A percentile compares a stretch with the other conserved stretches of the same genome.
Conservation (phyloP, 768 basidiomycete species). For the Gymnopilus dilepis region DNA sequence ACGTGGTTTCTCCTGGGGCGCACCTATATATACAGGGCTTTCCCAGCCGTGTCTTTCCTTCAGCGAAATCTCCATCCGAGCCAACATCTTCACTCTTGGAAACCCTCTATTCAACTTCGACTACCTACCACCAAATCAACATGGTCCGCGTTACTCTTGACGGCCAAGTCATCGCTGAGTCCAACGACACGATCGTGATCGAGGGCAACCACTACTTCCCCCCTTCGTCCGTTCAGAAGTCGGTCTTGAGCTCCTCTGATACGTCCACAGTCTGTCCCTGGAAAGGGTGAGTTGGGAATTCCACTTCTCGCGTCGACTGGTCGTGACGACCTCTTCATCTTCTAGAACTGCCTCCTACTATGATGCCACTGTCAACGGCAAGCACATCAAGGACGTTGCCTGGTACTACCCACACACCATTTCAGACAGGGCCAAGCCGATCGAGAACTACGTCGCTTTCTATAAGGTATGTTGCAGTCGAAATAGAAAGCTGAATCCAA, state of each 20-base stretch:
- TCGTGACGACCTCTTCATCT: background rate
- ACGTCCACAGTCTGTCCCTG: constrained; percentile 62
- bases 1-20: background rate
- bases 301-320: background rate
- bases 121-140: constrained; percentile 4
- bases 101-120: background rate
- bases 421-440: constrained; percentile 59
- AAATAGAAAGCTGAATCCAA: too few species aligned
- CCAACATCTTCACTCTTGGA: background rate
- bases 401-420: constrained; percentile 72
- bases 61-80: background rate
- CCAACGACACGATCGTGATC: constrained; percentile 56
- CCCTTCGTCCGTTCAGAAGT: constrained; percentile 51
- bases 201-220: constrained; percentile 82
- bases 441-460: constrained; percentile 75
- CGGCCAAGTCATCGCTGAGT: constrained; percentile 61
- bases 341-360: constrained; percentile 70
- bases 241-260: constrained; percentile 52
- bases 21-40: constrained; percentile 1
- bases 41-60: background rate
- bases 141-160: constrained; percentile 59
- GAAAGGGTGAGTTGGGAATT: constrained; percentile 62
- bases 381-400: constrained; percentile 59
- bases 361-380: constrained; percentile 54
- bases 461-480: constrained; percentile 64